These are phyloP conservation scores for Aristolochia contorta DNA, from an alignment of 164 flowering plant genomes.

Conservation along the genomic window DNA sequence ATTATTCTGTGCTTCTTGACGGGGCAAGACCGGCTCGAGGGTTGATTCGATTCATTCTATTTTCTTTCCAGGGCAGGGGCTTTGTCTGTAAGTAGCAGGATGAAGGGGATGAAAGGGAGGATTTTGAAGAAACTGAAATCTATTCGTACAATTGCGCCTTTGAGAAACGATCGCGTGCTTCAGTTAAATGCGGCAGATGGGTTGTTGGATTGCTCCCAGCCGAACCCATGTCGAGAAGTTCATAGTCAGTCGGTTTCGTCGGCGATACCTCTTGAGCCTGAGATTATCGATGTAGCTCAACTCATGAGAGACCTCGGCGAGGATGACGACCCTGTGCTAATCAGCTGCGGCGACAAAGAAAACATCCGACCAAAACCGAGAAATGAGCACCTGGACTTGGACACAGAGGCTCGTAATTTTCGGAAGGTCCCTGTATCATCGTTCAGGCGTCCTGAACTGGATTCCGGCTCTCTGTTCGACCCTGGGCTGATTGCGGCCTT, in stretches of 20 bases:
- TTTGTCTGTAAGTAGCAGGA: conserved; percentile 8
- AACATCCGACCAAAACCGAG: conserved; percentile 32
- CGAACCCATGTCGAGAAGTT: conserved; percentile 6
- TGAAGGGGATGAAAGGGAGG: conserved; percentile 67
- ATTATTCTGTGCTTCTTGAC: too few species aligned
- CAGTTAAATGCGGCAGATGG: conserved; percentile 41
- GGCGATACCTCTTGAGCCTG: conserved; percentile 20
- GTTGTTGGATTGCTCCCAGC: conserved; percentile 11
- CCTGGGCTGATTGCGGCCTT: conserved; percentile 32
- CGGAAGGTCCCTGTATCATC: conserved; percentile 7
- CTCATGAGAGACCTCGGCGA: conserved; percentile 57
- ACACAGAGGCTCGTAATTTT: conserved; percentile 3
- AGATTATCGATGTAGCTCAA: conserved; percentile 31
- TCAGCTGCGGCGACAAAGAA: conserved; percentile 34
- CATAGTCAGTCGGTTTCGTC: conserved; percentile 1
- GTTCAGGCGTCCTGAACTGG: conserved; percentile 24
- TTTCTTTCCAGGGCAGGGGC: too few species aligned
- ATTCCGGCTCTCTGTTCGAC: conserved; percentile 33
- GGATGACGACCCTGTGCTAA: conserved; percentile 20
- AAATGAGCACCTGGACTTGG: conserved; percentile 7
- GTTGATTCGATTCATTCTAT: too few species aligned
- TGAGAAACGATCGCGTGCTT: conserved; percentile 50
- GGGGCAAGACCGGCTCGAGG: too few species aligned
- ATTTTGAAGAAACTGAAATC: conserved; percentile 67
- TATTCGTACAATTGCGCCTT: conserved; percentile 34